Evolutionary conservation across 306 rosid species (phyloP).

Genomic region (Acacia crassicarpa): DNA sequence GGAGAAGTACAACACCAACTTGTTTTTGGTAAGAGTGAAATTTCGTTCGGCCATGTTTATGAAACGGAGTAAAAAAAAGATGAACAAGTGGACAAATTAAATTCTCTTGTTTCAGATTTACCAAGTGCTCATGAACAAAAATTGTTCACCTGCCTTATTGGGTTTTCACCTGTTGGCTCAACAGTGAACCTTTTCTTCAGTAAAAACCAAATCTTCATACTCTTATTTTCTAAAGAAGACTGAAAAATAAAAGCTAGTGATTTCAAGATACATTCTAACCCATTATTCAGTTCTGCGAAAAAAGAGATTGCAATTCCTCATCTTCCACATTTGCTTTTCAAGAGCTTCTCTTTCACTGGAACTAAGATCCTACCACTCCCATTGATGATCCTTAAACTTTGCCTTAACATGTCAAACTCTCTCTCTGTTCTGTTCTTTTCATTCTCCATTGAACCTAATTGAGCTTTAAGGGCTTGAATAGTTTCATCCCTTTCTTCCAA

Average conservation of each 20-base stretch:
- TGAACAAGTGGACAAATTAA: conserved; percentile 5
- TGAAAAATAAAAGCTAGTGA: neutral
- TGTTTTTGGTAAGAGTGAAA: neutral
- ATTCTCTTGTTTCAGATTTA: conserved; percentile 4
- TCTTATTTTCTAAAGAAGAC: conserved; percentile 21
- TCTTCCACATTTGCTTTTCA: conserved; percentile 41
- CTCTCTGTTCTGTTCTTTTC: conserved; percentile 61
- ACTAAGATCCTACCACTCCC: conserved; percentile 45
- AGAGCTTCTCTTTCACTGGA: conserved; percentile 41
- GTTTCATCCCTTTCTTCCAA: conserved; percentile 68
- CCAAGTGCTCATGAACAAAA: neutral
- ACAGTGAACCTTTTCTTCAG: conserved; percentile 11
- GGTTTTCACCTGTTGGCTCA: neutral
- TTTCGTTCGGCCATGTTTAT: conserved; percentile 32
- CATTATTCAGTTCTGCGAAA: conserved; percentile 14
- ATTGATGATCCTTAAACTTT: conserved; percentile 80
- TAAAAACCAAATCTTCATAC: conserved; percentile 21
- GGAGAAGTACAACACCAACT: neutral
- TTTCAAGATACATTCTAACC: conserved; percentile 30
- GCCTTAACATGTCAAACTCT: conserved; percentile 86
- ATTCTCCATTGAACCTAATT: conserved; percentile 54
- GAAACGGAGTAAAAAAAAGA: conserved; percentile 6
- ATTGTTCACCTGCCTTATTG: conserved; percentile 11
- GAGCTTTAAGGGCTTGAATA: conserved; percentile 44
- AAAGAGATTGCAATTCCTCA: conserved; percentile 18